These are phyloP conservation scores for Hericium erinaceus DNA, from an alignment of 768 basidiomycete genomes.

Conservation along the genomic window DNA sequence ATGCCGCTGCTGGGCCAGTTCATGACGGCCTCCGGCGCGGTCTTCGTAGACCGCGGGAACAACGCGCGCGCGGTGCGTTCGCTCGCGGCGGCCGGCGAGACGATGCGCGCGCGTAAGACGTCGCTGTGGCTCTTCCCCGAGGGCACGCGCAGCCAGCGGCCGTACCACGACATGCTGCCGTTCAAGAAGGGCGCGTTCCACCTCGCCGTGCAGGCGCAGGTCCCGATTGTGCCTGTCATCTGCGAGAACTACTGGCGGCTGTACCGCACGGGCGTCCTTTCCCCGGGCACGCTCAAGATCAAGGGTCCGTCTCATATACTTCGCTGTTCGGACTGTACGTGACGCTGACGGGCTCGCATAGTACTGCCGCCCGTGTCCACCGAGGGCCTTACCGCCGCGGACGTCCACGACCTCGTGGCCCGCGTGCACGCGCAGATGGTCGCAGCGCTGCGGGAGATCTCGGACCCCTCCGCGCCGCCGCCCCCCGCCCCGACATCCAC, in stretches of 20 bases:
- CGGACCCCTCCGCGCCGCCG: constrained; percentile 35
- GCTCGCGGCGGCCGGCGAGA: constrained; percentile 65
- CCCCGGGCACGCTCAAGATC: constrained; percentile 67
- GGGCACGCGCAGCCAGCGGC: constrained; percentile 75
- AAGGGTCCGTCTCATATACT: constrained; percentile 41
- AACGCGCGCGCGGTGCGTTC: constrained; percentile 64
- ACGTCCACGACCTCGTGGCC: constrained; percentile 57
- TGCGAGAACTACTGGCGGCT: constrained; percentile 89
- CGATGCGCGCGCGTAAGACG: constrained; percentile 59
- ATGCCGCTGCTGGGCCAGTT: constrained; percentile 81
- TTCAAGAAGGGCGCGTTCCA: constrained; percentile 99
- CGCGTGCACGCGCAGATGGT: constrained; percentile 78
- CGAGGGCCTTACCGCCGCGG: constrained; percentile 53
- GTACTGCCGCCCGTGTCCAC: constrained; percentile 90
- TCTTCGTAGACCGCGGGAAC: constrained; percentile 88
- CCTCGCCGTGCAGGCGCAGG: constrained; percentile 80
- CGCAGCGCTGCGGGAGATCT: constrained; percentile 66
- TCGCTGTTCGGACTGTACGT: not conserved
- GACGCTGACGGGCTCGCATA: constrained; percentile 22
- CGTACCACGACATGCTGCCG: constrained; percentile 60
- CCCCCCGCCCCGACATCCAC: constrained; percentile 5
- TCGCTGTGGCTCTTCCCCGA: constrained; percentile 96
- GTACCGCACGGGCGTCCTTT: constrained; percentile 73
- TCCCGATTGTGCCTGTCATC: constrained; percentile 88
- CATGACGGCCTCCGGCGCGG: constrained; percentile 81